Evolutionary conservation across 2,329 filamentous ascomycete genomes (phyloP).

Genomic region (Fusarium guadeloupense): DNA sequence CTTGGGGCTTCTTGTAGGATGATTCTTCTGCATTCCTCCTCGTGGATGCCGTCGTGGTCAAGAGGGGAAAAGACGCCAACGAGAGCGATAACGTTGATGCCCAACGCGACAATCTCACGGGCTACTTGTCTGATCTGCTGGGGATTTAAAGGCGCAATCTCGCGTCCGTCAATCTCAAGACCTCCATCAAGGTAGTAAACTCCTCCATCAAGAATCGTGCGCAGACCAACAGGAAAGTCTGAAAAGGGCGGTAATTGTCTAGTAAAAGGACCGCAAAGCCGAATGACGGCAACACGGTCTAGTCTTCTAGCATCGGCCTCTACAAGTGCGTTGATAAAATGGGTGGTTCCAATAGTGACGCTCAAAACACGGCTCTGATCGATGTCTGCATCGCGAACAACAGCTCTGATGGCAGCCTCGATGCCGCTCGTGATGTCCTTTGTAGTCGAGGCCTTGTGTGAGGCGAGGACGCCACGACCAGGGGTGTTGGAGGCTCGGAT

Average conservation of each 20-base stretch:
- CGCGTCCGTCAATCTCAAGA: slow-evolving; percentile 59
- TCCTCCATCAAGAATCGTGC: slow-evolving; percentile 53
- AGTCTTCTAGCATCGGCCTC: slow-evolving; percentile 56
- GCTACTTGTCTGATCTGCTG: slow-evolving; percentile 50
- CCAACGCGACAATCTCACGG: slow-evolving; percentile 47
- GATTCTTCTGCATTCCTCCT: slow-evolving; percentile 51
- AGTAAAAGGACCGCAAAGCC: slow-evolving; percentile 57
- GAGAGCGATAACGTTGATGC: slow-evolving; percentile 52
- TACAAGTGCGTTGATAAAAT: slow-evolving; percentile 61
- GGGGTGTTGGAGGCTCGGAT: slow-evolving; percentile 48
- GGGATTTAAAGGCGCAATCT: slow-evolving; percentile 51
- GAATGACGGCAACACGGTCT: slow-evolving; percentile 56
- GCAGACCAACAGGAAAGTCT: slow-evolving; percentile 55
- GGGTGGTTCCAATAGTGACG: slow-evolving; percentile 61
- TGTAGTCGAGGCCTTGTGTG: slow-evolving; percentile 60
- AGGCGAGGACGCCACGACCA: slow-evolving; percentile 55
- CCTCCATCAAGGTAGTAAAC: slow-evolving; percentile 56
- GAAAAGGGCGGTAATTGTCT: slow-evolving; percentile 56
- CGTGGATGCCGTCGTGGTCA: slow-evolving; percentile 53
- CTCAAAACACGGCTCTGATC: slow-evolving; percentile 53
- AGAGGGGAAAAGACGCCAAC: slow-evolving; percentile 59
- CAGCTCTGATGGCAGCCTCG: slow-evolving; percentile 54
- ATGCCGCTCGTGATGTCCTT: slow-evolving; percentile 61
- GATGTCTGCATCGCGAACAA: slow-evolving; percentile 51
- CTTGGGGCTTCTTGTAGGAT: slow-evolving; percentile 49